These are phyloP conservation scores for Aspergillus caelatus DNA, from an alignment of 2,329 filamentous ascomycete genomes.

Conservation along the genomic window DNA sequence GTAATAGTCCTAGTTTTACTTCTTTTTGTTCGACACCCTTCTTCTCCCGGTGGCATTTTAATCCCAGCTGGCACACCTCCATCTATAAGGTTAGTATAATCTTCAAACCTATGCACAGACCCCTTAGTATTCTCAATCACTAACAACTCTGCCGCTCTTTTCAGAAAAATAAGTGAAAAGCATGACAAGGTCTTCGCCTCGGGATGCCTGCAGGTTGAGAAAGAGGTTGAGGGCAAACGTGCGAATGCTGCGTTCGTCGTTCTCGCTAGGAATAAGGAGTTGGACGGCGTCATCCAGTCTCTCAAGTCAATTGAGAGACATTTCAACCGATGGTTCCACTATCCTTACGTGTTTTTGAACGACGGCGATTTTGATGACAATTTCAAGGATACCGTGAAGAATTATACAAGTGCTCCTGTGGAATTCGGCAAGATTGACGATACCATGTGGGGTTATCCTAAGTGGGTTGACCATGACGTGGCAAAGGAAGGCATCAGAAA, in stretches of 20 bases:
- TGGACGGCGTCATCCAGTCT: conserved; percentile 94
- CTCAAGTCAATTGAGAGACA: conserved; percentile 97
- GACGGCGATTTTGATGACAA: conserved; percentile 95
- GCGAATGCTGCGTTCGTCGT: conserved; percentile 97
- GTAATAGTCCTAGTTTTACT: conserved; percentile 89
- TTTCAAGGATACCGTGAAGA: conserved; percentile 84
- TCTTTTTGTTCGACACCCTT: conserved; percentile 85
- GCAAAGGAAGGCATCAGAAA: conserved; percentile 95
- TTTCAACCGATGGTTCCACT: conserved; percentile 99
- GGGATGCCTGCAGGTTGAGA: conserved; percentile 78
- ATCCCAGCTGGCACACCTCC: conserved; percentile 88
- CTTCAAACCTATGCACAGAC: background rate
- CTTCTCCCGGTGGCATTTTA: conserved; percentile 77
- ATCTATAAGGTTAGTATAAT: conserved; percentile 72
- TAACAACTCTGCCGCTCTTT: conserved; percentile 16
- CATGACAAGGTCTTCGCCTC: conserved; percentile 95
- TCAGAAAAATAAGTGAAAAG: conserved; percentile 92
- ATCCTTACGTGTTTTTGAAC: conserved; percentile 97
- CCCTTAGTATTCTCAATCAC: conserved; percentile 2
- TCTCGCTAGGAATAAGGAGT: conserved; percentile 90
- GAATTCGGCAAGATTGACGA: conserved; percentile 94
- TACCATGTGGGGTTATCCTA: conserved; percentile 93
- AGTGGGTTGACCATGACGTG: conserved; percentile 93
- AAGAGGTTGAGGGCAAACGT: conserved; percentile 66
- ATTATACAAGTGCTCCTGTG: conserved; percentile 83